A percentile compares a stretch with the other conserved stretches of the same genome.
phyloP scores from a whole-genome alignment of 1,284 basidiomycete genomes.

The Moesziomyces parantarcticus region DNA sequence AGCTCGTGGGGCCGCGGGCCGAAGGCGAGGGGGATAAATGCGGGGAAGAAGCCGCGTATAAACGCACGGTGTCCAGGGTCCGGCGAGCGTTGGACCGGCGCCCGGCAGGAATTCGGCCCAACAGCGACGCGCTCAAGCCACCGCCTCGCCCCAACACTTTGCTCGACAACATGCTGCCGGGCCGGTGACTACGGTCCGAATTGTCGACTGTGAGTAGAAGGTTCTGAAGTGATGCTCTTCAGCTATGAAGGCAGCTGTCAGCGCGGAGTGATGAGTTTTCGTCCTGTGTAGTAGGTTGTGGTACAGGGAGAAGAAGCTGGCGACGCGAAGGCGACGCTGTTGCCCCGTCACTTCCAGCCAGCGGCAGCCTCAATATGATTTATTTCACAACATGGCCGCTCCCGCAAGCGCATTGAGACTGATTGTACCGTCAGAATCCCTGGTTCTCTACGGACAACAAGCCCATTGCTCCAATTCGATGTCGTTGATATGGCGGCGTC shows the following conservation, averaged over 20 bases:
- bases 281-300: not conserved
- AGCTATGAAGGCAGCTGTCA: too few species aligned
- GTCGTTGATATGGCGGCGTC: too few species aligned
- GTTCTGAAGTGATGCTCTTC: too few species aligned
- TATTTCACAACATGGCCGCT: too few species aligned
- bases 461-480: too few species aligned
- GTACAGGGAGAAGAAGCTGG: not conserved
- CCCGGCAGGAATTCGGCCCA: conserved; percentile 18
- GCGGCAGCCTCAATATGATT: not conserved
- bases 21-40: conserved; percentile 7
- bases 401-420: too few species aligned
- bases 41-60: conserved; percentile 14
- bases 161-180: not conserved
- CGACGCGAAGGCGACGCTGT: not conserved
- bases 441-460: too few species aligned
- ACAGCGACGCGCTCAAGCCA: conserved; percentile 20
- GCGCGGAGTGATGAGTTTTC: too few species aligned
- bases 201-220: too few species aligned
- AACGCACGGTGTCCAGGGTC: conserved; percentile 4
- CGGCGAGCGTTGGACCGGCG: conserved; percentile 14
- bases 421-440: too few species aligned
- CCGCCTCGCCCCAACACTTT: not conserved
- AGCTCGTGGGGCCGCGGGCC: not conserved
- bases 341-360: not conserved
- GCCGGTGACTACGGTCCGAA: too few species aligned